Evolutionary conservation across 2,329 filamentous ascomycete species (phyloP).

Genomic region (Orbilia blumenaviensis): DNA sequence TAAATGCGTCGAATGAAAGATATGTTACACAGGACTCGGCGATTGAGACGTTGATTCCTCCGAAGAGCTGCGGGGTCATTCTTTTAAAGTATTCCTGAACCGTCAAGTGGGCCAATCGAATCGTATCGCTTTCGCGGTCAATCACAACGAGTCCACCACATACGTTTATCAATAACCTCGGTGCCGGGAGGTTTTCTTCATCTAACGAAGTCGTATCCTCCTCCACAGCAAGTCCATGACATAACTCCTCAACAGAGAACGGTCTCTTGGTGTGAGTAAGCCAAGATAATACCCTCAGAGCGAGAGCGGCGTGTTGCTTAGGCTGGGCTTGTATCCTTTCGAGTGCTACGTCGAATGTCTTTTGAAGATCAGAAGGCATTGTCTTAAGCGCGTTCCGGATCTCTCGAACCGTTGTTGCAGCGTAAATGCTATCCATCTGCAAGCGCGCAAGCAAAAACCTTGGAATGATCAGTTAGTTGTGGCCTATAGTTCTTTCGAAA

Average conservation of each 20-base stretch:
- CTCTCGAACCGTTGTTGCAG: constrained; percentile 30
- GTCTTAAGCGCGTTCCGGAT: constrained; percentile 40
- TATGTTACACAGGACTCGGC: constrained; percentile 39
- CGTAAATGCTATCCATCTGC: constrained; percentile 34
- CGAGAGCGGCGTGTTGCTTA: constrained; percentile 37
- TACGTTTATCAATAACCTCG: constrained; percentile 40
- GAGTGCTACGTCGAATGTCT: constrained; percentile 31
- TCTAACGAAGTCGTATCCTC: constrained; percentile 22
- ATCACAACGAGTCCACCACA: constrained; percentile 37
- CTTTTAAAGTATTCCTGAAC: constrained; percentile 37
- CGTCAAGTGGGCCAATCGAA: constrained; percentile 29
- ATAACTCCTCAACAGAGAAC: constrained; percentile 28
- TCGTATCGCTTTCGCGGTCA: constrained; percentile 25
- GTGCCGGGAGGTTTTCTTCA: constrained; percentile 27
- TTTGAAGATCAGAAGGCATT: constrained; percentile 42
- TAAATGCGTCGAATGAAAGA: constrained; percentile 19
- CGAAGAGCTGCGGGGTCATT: constrained; percentile 21
- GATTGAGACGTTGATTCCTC: constrained; percentile 22
- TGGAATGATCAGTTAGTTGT: background rate
- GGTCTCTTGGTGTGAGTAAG: constrained; percentile 30
- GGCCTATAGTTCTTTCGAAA: background rate
- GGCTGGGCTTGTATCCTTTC: constrained; percentile 30
- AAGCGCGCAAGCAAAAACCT: constrained; percentile 37
- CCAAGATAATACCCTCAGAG: constrained; percentile 21
- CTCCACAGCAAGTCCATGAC: constrained; percentile 32